Base-by-base conservation (phyloP, 768 basidiomycete genomes). In the Polyporus arcularius region DNA sequence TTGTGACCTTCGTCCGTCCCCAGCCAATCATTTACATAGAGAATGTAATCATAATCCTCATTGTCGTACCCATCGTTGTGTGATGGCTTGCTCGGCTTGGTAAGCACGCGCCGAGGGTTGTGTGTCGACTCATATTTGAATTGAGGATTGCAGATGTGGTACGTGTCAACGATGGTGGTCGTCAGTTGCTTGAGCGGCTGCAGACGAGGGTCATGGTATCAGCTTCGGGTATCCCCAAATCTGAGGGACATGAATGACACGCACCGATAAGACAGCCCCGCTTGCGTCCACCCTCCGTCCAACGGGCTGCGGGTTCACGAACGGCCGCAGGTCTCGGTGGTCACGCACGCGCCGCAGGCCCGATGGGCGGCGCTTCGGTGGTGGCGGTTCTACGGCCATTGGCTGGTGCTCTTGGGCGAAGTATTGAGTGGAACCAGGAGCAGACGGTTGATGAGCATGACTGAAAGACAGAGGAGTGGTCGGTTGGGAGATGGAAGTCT, bases 11-110 rank as follows among this genome's bases (percentile, higher is more conserved):
- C 92, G 68, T 98, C 97, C 28, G 85, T 88, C 3, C 97, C 97
- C 59, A 99, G 77, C 81, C 94, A 95, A 70, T 99, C 97, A 71
- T 99, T 99, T 71, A 99, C 97, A 74, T 98, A 99, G 60, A 99
- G 84, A 69, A 99, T 98, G 70, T 99, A 99, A 73, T 99, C 97
- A 69, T 95, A 96, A 74, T 99, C 97, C 68, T 98, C 96, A 68
- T 99, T 99, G 76, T 99, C 97, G 67, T 88, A 97, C 2, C 96
- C 96, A 61, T 98, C 96, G 73, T 99, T 99, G 73, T 96, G 92
- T 0, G 85, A 82, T 0, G 95, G 92, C 72, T 97, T 97, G 79
- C 92, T 94, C 18, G 97, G 97, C 74, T 99, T 99, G 26, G 97
- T 99, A 60, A 99, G 81, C 16, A 99, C 97, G 52, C 97, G 86